Evolutionary conservation across 2,329 filamentous ascomycete genomes (phyloP).

Genomic region (Biscogniauxia marginata): DNA sequence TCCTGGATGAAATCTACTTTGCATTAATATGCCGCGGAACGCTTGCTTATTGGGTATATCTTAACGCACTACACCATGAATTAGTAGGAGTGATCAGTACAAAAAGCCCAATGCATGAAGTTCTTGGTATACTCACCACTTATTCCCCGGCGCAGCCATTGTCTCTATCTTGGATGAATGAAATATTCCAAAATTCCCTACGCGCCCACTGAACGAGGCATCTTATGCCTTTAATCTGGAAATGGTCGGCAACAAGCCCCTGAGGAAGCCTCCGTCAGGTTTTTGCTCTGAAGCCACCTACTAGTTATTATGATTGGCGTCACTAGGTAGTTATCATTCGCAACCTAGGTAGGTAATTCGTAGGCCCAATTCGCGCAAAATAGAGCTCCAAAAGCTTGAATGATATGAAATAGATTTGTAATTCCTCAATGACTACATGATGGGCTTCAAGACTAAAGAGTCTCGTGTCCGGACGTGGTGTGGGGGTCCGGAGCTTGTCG

Average conservation of each 20-base stretch:
- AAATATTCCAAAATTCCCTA: background rate
- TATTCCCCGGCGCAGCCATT: background rate
- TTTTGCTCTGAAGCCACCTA: background rate
- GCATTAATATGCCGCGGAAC: conserved; percentile 25
- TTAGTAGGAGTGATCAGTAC: background rate
- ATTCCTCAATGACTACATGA: background rate
- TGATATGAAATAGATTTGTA: background rate
- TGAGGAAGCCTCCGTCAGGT: background rate
- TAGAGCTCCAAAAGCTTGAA: too few species aligned
- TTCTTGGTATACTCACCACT: background rate
- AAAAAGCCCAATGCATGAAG: too few species aligned
- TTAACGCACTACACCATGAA: background rate
- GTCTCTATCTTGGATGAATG: background rate
- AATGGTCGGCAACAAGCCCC: background rate
- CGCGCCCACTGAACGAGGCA: background rate
- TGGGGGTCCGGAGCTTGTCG: background rate
- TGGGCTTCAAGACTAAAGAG: background rate
- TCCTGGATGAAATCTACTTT: conserved; percentile 31
- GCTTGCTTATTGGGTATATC: background rate
- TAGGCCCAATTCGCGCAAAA: background rate
- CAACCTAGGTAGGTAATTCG: too few species aligned
- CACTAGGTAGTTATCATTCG: too few species aligned
- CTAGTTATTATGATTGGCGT: background rate
- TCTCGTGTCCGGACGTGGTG: background rate
- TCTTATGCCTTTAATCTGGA: background rate